These are phyloP conservation scores for Globisporangium heterothallicum DNA, from an alignment of 352 stramenopile genomes.

Conservation along the genomic window DNA sequence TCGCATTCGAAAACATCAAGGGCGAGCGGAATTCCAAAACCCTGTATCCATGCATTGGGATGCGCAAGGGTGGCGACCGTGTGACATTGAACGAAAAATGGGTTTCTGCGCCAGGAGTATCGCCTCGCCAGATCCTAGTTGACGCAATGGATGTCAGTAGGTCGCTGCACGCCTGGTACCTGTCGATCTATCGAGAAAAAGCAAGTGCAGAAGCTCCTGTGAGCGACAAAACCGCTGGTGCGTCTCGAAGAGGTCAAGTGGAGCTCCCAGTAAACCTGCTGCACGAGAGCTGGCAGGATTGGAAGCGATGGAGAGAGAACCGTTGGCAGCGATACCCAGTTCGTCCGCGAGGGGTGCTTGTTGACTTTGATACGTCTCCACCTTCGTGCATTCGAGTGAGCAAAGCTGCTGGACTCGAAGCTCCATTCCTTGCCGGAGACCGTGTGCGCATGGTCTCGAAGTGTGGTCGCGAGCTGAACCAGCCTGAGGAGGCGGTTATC, in stretches of 20 bases:
- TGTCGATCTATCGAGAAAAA: constrained; percentile 37
- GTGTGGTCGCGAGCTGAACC: constrained; percentile 92
- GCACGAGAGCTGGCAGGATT: constrained; percentile 73
- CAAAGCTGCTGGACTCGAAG: constrained; percentile 81
- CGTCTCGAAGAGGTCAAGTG: constrained; percentile 13
- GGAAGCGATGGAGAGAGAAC: constrained; percentile 80
- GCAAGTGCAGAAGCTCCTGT: constrained; percentile 6
- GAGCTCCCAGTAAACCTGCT: constrained; percentile 57
- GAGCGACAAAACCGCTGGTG: not conserved
- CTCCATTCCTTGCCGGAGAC: constrained; percentile 91
- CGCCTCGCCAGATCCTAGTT: constrained; percentile 63
- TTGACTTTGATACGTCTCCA: constrained; percentile 92
- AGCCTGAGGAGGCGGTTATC: constrained; percentile 95
- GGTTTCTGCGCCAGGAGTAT: constrained; percentile 80
- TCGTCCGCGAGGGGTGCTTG: constrained; percentile 82
- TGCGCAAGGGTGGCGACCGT: constrained; percentile 92
- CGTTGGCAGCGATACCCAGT: constrained; percentile 78
- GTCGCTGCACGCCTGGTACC: constrained; percentile 80
- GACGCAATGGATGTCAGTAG: constrained; percentile 89
- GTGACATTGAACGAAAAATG: constrained; percentile 96
- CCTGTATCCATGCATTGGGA: constrained; percentile 95
- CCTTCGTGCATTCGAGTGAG: constrained; percentile 87
- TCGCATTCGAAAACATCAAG: constrained; percentile 95
- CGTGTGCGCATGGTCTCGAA: constrained; percentile 92
- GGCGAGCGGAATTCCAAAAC: constrained; percentile 77